These are phyloP conservation scores for Leccinum solheimii DNA, from an alignment of 1,284 basidiomycete genomes.

Conservation along the genomic window DNA sequence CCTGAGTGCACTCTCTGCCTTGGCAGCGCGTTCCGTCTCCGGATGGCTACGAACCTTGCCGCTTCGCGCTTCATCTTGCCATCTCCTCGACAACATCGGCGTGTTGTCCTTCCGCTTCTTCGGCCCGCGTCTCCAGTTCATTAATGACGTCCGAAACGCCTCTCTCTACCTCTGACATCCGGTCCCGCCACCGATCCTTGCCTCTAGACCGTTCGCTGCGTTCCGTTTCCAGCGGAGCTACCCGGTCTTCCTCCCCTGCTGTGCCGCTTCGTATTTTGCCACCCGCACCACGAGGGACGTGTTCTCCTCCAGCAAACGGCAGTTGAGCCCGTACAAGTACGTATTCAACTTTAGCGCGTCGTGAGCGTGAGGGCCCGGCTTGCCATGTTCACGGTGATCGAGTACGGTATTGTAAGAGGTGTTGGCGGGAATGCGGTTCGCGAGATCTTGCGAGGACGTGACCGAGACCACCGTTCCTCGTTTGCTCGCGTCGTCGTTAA, in stretches of 20 bases:
- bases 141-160: constrained; percentile 65
- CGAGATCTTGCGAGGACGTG: constrained; percentile 81
- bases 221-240: constrained; percentile 50
- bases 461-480: constrained; percentile 71
- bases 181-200: constrained; percentile 64
- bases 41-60: constrained; percentile 43
- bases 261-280: constrained; percentile 44
- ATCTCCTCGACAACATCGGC: constrained; percentile 42
- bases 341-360: constrained; percentile 79
- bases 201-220: constrained; percentile 56
- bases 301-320: constrained; percentile 80
- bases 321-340: constrained; percentile 80
- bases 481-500: constrained; percentile 39
- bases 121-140: constrained; percentile 59
- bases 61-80: constrained; percentile 45
- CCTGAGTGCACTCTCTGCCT: constrained; percentile 59
- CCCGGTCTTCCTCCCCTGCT: constrained; percentile 39
- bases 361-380: constrained; percentile 58
- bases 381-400: constrained; percentile 64
- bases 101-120: constrained; percentile 49
- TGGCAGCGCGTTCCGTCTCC: constrained; percentile 54
- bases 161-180: constrained; percentile 67
- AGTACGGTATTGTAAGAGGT: constrained; percentile 81
- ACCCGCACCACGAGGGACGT: constrained; percentile 55
- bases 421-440: constrained; percentile 75